Evolutionary conservation across 2,329 filamentous ascomycete species (phyloP).

Genomic region (Diaporthe ilicicola): DNA sequence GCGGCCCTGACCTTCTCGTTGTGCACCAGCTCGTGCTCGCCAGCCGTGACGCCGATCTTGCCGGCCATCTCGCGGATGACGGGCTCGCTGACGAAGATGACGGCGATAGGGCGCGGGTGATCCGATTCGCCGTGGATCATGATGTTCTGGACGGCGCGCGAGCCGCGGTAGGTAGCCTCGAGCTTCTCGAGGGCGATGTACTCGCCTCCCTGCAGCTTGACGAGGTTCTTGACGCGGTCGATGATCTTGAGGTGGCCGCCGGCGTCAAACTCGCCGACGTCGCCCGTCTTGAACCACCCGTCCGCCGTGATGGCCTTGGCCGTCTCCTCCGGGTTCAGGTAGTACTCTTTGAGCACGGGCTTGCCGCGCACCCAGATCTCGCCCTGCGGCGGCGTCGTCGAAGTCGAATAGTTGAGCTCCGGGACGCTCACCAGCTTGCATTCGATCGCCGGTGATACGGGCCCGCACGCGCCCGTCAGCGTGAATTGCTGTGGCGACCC

Average conservation of each 20-base stretch:
- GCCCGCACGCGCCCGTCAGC: constrained; percentile 73
- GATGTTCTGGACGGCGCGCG: constrained; percentile 82
- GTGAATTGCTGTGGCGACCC: constrained; percentile 89
- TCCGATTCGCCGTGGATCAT: constrained; percentile 84
- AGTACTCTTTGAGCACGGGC: constrained; percentile 81
- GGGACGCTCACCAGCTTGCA: constrained; percentile 91
- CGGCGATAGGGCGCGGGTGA: constrained; percentile 80
- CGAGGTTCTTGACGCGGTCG: constrained; percentile 97
- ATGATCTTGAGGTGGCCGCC: constrained; percentile 86
- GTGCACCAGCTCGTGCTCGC: constrained; percentile 63
- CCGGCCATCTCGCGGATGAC: constrained; percentile 67
- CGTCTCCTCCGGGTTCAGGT: constrained; percentile 86
- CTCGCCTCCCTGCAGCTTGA: constrained; percentile 95
- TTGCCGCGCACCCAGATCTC: constrained; percentile 90
- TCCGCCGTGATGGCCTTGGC: constrained; percentile 79
- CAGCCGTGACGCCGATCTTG: constrained; percentile 62
- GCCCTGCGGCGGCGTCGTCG: constrained; percentile 81
- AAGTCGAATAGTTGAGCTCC: constrained; percentile 84
- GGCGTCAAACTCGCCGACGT: constrained; percentile 88
- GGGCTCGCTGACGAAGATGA: constrained; percentile 77
- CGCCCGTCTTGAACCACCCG: constrained; percentile 97
- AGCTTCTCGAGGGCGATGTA: constrained; percentile 98
- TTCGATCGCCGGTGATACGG: constrained; percentile 80
- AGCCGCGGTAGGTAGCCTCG: constrained; percentile 87
- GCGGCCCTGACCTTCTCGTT: constrained; percentile 69